Evolutionary conservation across 176 grass and related monocot species (phyloP).

Genomic region (Zizania latifolia): DNA sequence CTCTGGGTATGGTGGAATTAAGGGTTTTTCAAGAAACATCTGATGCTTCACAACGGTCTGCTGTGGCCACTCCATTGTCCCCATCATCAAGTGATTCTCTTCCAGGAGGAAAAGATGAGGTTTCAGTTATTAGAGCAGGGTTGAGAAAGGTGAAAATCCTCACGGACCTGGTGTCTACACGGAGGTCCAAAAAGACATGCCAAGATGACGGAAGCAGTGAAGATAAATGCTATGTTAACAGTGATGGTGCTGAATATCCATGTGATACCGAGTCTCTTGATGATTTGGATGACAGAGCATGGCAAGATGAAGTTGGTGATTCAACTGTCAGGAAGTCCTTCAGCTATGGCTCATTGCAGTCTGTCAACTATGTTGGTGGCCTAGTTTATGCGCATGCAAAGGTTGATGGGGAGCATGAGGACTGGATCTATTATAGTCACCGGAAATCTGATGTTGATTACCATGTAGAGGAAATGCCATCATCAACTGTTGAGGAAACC

Average conservation of each 20-base stretch:
- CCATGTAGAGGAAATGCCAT: slow-evolving; percentile 29
- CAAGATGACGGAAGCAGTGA: slow-evolving; percentile 55
- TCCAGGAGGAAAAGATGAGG: slow-evolving; percentile 69
- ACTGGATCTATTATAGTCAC: slow-evolving; percentile 89
- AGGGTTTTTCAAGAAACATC: slow-evolving; percentile 33
- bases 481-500: slow-evolving; percentile 32
- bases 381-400: slow-evolving; percentile 46
- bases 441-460: slow-evolving; percentile 56
- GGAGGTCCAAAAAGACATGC: slow-evolving; percentile 62
- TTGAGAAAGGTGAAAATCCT: slow-evolving; percentile 91
- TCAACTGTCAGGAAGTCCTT: slow-evolving; percentile 76
- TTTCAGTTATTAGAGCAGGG: slow-evolving; percentile 84
- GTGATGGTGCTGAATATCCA: slow-evolving; percentile 67
- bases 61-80: slow-evolving; percentile 37
- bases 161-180: slow-evolving; percentile 64
- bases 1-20: slow-evolving; percentile 56
- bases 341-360: slow-evolving; percentile 84
- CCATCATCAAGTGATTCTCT: slow-evolving; percentile 60
- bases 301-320: slow-evolving; percentile 50
- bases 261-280: slow-evolving; percentile 65
- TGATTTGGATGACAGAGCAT: slow-evolving; percentile 41
- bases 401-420: slow-evolving; percentile 58
- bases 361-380: slow-evolving; percentile 51
- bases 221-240: slow-evolving; percentile 55
- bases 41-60: slow-evolving; percentile 42